Evolutionary conservation across 2,329 filamentous ascomycete genomes (phyloP).

Genomic region (Xylaria sp.): DNA sequence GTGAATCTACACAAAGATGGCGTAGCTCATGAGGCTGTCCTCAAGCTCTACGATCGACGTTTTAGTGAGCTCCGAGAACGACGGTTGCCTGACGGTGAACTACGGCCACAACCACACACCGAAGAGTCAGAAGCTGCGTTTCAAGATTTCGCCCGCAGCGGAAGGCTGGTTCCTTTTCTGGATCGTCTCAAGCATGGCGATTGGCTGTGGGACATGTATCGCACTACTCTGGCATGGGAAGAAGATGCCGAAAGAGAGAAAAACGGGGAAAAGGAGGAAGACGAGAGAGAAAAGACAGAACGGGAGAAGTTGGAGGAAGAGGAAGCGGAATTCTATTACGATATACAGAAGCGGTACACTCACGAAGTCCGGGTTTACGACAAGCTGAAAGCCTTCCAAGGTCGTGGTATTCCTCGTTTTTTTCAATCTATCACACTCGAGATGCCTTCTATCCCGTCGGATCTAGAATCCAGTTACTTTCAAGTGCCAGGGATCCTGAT

Average conservation of each 20-base stretch:
- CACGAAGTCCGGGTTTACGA: conserved; percentile 9
- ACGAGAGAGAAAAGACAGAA: not conserved
- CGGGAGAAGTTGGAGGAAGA: conserved; percentile 4
- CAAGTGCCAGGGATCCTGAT: conserved; percentile 17
- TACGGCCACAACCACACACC: not conserved
- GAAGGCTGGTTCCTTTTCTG: not conserved
- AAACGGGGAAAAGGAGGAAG: not conserved
- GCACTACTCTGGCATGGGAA: not conserved
- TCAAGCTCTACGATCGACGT: conserved; percentile 13
- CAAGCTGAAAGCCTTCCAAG: conserved; percentile 10
- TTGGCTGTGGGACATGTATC: not conserved
- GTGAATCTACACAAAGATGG: not conserved
- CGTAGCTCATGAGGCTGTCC: not conserved
- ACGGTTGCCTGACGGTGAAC: not conserved
- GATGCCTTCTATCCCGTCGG: conserved; percentile 6
- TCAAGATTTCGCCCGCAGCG: not conserved
- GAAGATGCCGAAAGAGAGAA: too few species aligned
- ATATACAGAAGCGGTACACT: not conserved
- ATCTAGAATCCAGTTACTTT: not conserved
- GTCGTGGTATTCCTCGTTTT: conserved; percentile 6
- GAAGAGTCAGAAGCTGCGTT: conserved; percentile 4
- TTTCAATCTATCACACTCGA: not conserved
- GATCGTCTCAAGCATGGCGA: not conserved
- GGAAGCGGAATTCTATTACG: not conserved
- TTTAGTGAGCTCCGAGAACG: conserved; percentile 2